Evolutionary conservation across 257 asterid genomes (phyloP).

Genomic region (Gynochthodes officinalis): DNA sequence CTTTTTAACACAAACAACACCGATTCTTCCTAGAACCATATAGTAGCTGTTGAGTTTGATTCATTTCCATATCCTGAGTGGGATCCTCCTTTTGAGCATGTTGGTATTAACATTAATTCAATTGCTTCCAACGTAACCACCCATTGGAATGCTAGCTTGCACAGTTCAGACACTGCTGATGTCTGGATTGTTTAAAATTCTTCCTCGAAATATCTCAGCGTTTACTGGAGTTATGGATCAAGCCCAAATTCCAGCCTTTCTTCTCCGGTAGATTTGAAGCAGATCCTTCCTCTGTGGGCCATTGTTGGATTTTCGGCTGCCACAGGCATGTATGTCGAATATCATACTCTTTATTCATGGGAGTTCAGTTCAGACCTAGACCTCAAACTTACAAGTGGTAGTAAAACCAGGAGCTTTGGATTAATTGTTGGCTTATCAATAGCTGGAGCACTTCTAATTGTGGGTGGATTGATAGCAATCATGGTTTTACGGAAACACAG

Average conservation of each 20-base stretch:
- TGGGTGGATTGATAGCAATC: slow-evolving; percentile 13
- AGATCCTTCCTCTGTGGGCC: slow-evolving; percentile 32
- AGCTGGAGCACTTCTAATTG: slow-evolving; percentile 12
- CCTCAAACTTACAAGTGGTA: background rate
- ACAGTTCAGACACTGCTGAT: slow-evolving; percentile 23
- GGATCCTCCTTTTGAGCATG: slow-evolving; percentile 38
- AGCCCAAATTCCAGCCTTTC: slow-evolving; percentile 27
- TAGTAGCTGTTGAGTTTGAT: slow-evolving; percentile 34
- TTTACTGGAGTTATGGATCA: slow-evolving; percentile 29
- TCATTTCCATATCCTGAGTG: slow-evolving; percentile 25
- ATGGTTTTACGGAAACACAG: slow-evolving; percentile 17
- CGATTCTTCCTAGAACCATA: slow-evolving; percentile 20
- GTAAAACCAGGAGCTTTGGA: slow-evolving; percentile 3
- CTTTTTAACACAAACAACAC: slow-evolving; percentile 25
- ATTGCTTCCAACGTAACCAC: slow-evolving; percentile 19
- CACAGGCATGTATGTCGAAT: slow-evolving; percentile 21
- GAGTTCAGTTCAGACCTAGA: slow-evolving; percentile 31
- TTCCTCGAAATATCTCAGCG: slow-evolving; percentile 28
- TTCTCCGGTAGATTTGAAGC: slow-evolving; percentile 21
- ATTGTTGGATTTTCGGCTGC: slow-evolving; percentile 38
- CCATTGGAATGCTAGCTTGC: slow-evolving; percentile 34
- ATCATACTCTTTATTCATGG: slow-evolving; percentile 28
- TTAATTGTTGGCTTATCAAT: slow-evolving; percentile 21
- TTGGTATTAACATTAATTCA: slow-evolving; percentile 35
- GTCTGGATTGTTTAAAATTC: slow-evolving; percentile 32